Evolutionary conservation across 192 early-diverging fungal species (phyloP), one percentile per base, ranked within the genome.

Genomic region (Coemansia sp.): DNA sequence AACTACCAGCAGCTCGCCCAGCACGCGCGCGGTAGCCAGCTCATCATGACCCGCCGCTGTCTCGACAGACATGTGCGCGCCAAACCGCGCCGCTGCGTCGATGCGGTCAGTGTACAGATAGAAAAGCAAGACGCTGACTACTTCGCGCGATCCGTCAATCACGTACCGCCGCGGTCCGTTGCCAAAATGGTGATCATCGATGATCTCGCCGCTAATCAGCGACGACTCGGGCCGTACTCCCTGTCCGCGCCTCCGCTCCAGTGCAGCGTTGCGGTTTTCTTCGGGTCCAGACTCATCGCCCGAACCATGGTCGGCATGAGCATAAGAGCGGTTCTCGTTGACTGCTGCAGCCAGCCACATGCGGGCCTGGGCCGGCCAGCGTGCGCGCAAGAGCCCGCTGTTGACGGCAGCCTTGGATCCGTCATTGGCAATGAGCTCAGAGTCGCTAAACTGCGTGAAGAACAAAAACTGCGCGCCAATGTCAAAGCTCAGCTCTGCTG

Each of bases 71-170:
- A 15, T 57, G 38, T 3, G 62, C 46, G 62, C 34, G 19, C 87
- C 87, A 48, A 86, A 82, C 35, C 87, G 87, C 39, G 87, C 86
- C 3, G 82, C 76, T 5, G 50, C 85, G 53, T 88, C 79, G 41
- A 90, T 63, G 42, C 85, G 79, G 61, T 84, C 88, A 0, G 88
- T 87, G 60, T 89, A 87, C 53, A 87, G 70, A 35, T 81, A 89
- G 53, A 87, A 87, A 14, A 89, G 63, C 18, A 89, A 85, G 4
- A 87, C 76, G 37, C 80, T 56, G n/a, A 86, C 81, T 21, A 83
- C 83, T 21, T 75, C 81, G 41, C 76, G 83, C 60, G 85, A 60
- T 2, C 37, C 74, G 22, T 78, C 74, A 14, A 75, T 48, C 6
- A 60, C 36, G 34, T 54, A 59, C 32, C 80, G 41, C 43, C 53